Evolutionary conservation across 345 rosid species (phyloP), one percentile per base, ranked within the genome.

Genomic region (Carallia pectinifolia): DNA sequence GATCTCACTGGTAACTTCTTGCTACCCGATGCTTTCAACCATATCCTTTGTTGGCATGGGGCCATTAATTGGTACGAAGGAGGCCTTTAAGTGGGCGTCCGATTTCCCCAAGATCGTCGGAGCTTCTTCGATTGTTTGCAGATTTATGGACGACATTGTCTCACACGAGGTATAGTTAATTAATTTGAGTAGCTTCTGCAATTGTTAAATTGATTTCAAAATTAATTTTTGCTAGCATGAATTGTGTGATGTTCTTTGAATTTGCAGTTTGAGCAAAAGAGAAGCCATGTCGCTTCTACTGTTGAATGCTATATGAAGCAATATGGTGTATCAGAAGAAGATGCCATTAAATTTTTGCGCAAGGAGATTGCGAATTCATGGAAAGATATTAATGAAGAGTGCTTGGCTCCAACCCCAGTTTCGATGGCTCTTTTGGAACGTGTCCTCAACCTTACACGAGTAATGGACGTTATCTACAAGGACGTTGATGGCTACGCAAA

Each of bases 111-210:
- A 58, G 53, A 64, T 75, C 3, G 33, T 75, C 12, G 38, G 18
- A 29, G 66, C 65, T 40, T 33, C 74, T 23, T 1, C 69, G 1
- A 30, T 36, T 30, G 27, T 68, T 8, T 54, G 65, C 17, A 68
- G 78, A 36, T 64, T 68, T 13, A 58, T 69, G 73, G 73, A 75
- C 58, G 79, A 75, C 61, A 58, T 64, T 15, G 65, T 58, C 1
- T 56, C 74, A 4, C 78, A 63, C 40, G 52, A 75, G 70, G 78
- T 75, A 23, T 23, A 74, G 34, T 16, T 17, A 13, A 52, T 52
- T 0, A 17, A 10, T 52, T 52, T 52, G 4, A 6, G 55, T 52
- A 52, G 6, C 5, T 52, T 52, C 55, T 33, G 4, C 4, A 15
- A 1, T 17, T 2, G 23, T 52, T 17, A 52, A 52, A 23, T 23